Conservation (phyloP, 2,329 filamentous ascomycete species). For the Calonectria honghensis region DNA sequence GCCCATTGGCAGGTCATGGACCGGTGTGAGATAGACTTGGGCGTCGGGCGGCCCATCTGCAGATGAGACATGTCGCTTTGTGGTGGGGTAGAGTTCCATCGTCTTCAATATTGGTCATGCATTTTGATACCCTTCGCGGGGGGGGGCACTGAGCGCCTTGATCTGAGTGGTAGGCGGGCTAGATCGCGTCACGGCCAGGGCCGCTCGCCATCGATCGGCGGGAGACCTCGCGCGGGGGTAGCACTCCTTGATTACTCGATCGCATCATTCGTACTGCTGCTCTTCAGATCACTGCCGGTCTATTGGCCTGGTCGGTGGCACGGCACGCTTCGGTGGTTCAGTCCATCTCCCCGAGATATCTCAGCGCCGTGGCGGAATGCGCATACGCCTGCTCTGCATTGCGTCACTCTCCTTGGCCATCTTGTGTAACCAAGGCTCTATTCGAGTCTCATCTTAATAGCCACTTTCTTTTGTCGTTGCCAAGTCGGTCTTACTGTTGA, state of each 20-base stretch:
- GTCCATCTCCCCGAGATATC: not conserved
- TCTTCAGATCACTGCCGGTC: not conserved
- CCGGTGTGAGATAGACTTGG: not conserved
- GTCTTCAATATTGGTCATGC: not conserved
- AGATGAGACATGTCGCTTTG: conserved; percentile 3
- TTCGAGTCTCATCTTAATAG: not conserved
- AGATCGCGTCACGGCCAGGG: not conserved
- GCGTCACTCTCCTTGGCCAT: not conserved
- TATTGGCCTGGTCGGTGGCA: not conserved
- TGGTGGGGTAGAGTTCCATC: not conserved
- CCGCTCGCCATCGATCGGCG: conserved; percentile 1
- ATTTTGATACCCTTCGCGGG: not conserved
- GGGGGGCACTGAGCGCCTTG: not conserved
- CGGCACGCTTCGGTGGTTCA: not conserved
- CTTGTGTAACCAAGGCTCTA: not conserved
- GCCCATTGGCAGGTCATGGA: not conserved
- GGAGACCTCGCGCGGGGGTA: not conserved
- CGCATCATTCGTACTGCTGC: not conserved
- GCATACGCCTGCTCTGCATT: not conserved
- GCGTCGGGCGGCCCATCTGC: not conserved
- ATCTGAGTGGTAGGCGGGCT: not conserved
- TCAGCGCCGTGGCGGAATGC: not conserved
- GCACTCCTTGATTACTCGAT: not conserved
- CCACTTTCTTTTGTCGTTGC: not conserved
- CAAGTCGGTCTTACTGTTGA: not conserved